Base-by-base conservation (phyloP, 495 filamentous ascomycete species). In the Penicillium egyptiacum region DNA sequence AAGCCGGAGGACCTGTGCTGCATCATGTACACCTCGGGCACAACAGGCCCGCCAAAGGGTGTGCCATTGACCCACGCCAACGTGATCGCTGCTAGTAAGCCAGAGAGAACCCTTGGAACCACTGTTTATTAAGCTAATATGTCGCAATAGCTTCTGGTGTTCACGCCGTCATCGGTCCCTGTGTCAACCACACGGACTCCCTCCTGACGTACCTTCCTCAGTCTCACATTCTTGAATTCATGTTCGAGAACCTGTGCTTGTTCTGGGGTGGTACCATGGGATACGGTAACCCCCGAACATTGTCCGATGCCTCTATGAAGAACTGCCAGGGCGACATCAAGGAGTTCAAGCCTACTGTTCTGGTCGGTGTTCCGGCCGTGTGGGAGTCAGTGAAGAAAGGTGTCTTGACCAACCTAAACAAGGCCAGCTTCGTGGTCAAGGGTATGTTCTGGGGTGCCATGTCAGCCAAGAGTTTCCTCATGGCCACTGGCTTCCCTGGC, bases 321-420 rank as follows among this genome's bases (percentile, higher is more conserved):
- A 95, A 96, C 74, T 98, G 91, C 83, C 88, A 88, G 67, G 94
- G 94, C 57, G 94, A 98, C 70, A 98, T 98, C 65, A 85, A 87
- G 58, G 94, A 98, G 68, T 91, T 96, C 75, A 86, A 86, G 66
- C 94, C 94, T 22, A 92, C 89, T 19, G 84, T 98, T 59, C 80
- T 98, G 43, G 91, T 97, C 46, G 94, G 94, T 68, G 94, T 98
- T 19, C 94, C 94, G 8, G 92, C 93, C 31, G 94, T 98, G 11
- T 98, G 92, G 89, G 94, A 98, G 75, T 87, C 91, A 0, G 91
- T 98, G 62, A 98, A 97, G 86, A 98, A 98, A 74, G 94, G 94
- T 62, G 93, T 98, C 60, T 79, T 96, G 59, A 79, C 82, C 67
- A 94, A 96, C 75, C 84, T 98, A 56, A 86, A 88, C 73, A 84